Evolutionary conservation across 108 stramenopile genomes (phyloP).

Genomic region (Schizochytrium sp.): DNA sequence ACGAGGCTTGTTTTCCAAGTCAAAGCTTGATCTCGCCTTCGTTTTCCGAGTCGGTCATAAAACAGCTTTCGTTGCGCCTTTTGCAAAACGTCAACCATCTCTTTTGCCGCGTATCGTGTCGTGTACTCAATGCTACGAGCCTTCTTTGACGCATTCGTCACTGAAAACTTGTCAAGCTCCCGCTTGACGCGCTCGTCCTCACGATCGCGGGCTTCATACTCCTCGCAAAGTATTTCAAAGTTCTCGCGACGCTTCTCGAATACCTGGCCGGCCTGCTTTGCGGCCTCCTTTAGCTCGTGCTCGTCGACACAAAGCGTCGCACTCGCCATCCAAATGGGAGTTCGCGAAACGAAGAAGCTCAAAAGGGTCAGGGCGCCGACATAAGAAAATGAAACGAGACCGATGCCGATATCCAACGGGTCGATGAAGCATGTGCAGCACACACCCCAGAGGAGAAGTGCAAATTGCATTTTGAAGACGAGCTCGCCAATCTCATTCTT

Average conservation of each 20-base stretch:
- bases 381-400: neutral
- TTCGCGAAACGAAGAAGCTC: neutral
- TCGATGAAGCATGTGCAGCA: neutral
- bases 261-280: neutral
- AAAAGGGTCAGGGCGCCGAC: neutral
- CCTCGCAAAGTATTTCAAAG: neutral
- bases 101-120: neutral
- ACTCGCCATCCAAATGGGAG: slow-evolving; percentile 8
- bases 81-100: neutral
- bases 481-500: neutral
- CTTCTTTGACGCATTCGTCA: neutral
- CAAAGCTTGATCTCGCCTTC: neutral
- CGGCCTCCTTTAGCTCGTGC: neutral
- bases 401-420: neutral
- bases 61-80: neutral
- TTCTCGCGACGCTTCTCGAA: neutral
- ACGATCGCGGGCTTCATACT: neutral
- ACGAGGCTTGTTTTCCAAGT: neutral
- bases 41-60: neutral
- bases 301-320: neutral
- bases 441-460: neutral
- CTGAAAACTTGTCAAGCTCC: neutral
- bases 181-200: neutral
- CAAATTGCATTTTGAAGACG: neutral
- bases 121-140: neutral